Conservation (phyloP, 179 eudicot genomes). For the Nepenthes alata region DNA sequence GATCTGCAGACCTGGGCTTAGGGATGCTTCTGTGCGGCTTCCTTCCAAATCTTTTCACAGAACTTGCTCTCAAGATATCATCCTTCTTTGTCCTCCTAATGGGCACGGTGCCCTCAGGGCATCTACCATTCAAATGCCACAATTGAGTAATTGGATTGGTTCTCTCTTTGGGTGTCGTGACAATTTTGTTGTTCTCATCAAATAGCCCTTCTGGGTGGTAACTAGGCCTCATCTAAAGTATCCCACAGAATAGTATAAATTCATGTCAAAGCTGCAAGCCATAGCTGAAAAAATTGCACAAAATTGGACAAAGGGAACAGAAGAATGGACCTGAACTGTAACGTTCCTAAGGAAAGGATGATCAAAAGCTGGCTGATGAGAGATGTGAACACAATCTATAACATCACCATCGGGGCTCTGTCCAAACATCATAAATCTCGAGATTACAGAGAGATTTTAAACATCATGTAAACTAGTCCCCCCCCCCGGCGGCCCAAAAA, state of each 20-base stretch:
- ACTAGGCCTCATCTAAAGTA: slow-evolving; percentile 62
- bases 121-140: slow-evolving; percentile 78
- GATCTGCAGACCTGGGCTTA: slow-evolving; percentile 90
- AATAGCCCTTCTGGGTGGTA: slow-evolving; percentile 84
- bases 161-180: slow-evolving; percentile 15
- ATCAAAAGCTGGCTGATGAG: slow-evolving; percentile 90
- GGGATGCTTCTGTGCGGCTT: slow-evolving; percentile 59
- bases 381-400: slow-evolving; percentile 85
- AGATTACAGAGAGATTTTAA: background rate
- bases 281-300: too few species aligned
- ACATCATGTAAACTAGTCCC: background rate
- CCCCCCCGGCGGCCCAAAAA: too few species aligned
- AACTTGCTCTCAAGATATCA: slow-evolving; percentile 82
- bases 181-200: slow-evolving; percentile 44
- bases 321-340: slow-evolving; percentile 62
- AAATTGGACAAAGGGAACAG: background rate
- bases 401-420: slow-evolving; percentile 98
- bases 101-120: slow-evolving; percentile 76
- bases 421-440: background rate
- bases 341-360: slow-evolving; percentile 95
- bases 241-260: background rate
- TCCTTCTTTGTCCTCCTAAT: slow-evolving; percentile 83
- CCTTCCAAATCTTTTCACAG: slow-evolving; percentile 74
- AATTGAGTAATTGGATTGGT: slow-evolving; percentile 44
- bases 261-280: background rate